These are phyloP conservation scores for Plasmodium billcollinsi DNA, from an alignment of 169 alveolate genomes.

Conservation along the genomic window DNA sequence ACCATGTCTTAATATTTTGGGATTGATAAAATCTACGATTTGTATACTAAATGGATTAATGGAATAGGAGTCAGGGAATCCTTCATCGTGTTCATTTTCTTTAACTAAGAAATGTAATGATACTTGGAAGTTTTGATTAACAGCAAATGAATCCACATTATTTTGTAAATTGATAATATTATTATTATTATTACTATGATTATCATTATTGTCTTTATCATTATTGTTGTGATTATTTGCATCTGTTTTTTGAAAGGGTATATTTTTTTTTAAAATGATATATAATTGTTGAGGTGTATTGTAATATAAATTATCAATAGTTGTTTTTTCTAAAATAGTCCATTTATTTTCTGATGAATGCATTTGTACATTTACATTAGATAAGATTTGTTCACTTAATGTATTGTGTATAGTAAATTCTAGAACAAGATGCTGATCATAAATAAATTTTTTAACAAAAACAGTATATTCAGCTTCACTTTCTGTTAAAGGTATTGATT, in stretches of 20 bases:
- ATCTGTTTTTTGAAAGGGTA: slow-evolving; percentile 2
- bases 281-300: slow-evolving; percentile 52
- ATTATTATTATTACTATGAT: neutral
- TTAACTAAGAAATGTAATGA: slow-evolving; percentile 75
- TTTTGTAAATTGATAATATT: neutral
- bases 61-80: slow-evolving; percentile 80
- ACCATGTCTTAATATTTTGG: slow-evolving; percentile 74
- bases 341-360: slow-evolving; percentile 45
- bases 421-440: slow-evolving; percentile 77
- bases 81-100: slow-evolving; percentile 75
- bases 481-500: slow-evolving; percentile 83
- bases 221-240: neutral
- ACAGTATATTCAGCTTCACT: slow-evolving; percentile 90
- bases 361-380: slow-evolving; percentile 23
- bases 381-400: slow-evolving; percentile 66
- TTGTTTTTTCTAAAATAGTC: slow-evolving; percentile 38
- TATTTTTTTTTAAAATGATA: slow-evolving; percentile 20
- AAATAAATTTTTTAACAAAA: slow-evolving; percentile 77
- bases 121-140: slow-evolving; percentile 60
- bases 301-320: slow-evolving; percentile 34
- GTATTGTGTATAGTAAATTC: slow-evolving; percentile 89
- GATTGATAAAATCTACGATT: slow-evolving; percentile 77
- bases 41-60: slow-evolving; percentile 79
- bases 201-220: neutral
- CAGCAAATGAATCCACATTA: slow-evolving; percentile 29